Base-by-base conservation (phyloP, 2,329 filamentous ascomycete species). In the Lomentospora prolificans region DNA sequence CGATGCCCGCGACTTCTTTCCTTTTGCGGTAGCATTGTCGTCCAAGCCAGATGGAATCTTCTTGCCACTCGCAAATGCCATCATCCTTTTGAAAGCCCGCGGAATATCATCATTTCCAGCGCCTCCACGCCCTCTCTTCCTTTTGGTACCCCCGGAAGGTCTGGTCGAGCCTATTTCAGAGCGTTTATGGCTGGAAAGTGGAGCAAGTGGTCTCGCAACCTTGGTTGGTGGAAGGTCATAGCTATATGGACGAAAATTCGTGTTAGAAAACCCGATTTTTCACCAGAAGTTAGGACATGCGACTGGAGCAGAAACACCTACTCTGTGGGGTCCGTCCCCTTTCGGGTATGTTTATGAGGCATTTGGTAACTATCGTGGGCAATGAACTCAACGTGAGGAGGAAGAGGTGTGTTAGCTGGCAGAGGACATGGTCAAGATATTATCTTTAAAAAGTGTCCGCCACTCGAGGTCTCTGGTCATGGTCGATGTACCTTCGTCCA, bases 281-380 rank as follows among this genome's bases (percentile, higher is more conserved):
- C 4, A 4, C 8, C 7, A 51, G 27, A 14, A 44, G 3, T 51
- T 14, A 4, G 17, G n/a, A 28, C 19, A 30, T 39, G 14, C 24
- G 28, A 52, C 24, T 25, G 39, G n/a, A n/a, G n/a, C n/a, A 33
- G 27, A 5, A 55, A 48, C 27, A 66, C 75, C 61, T 67, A 85
- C 84, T 74, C 73, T 14, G 74, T 74, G 51, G 74, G 72, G 58
- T 84, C 79, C 53, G 75, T 74, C 9, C 74, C 76, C 56, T 81
- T 80, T 58, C 87, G 79, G 60, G 86, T 92, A 69, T 95, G 89
- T 72, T 95, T 95, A 73, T 92, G 89, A 68, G 89, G 89, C 89
- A 95, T 95, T 31, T 57, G n/a, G n/a, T n/a, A n/a, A n/a, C n/a
- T n/a, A n/a, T n/a, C n/a, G n/a, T n/a, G n/a, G n/a, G n/a, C n/a